Percentiles rank a stretch among this genome's conserved stretches.
Conservation (phyloP, 139 green algal genomes). For the Asterochloris erici region DNA sequence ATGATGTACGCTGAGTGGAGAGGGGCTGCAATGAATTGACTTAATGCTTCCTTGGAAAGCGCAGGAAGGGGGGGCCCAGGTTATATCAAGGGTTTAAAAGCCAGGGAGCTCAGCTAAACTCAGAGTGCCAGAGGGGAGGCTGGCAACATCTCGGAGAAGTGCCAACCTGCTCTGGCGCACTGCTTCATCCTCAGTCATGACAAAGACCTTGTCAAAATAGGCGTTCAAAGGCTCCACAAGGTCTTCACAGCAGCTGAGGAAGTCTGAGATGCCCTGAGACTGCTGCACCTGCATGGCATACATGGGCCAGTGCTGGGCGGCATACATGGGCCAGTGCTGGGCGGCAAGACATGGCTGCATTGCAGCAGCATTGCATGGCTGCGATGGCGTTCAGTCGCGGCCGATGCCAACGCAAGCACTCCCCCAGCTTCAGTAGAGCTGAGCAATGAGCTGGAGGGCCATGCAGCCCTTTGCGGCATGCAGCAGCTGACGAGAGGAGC, state of each 20-base stretch:
- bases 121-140: conserved; percentile 74
- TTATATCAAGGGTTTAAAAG: conserved; percentile 61
- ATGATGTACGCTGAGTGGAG: too few species aligned
- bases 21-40: too few species aligned
- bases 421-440: too few species aligned
- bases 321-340: background rate
- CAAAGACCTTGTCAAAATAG: conserved; percentile 95
- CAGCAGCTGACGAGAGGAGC: too few species aligned
- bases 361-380: too few species aligned
- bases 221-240: conserved; percentile 71
- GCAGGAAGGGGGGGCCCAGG: too few species aligned
- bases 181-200: conserved; percentile 83
- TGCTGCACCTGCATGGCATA: conserved; percentile 3
- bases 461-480: too few species aligned
- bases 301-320: background rate
- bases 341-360: conserved; percentile 56
- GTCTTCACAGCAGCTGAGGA: background rate
- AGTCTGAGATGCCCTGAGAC: background rate
- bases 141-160: conserved; percentile 76
- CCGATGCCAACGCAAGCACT: too few species aligned
- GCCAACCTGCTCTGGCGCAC: conserved; percentile 83
- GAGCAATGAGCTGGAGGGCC: too few species aligned
- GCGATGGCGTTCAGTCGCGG: too few species aligned
- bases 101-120: conserved; percentile 89
- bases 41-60: too few species aligned